Conservation (phyloP, 1,284 basidiomycete genomes). For the Pulchroboletus neoregius region DNA sequence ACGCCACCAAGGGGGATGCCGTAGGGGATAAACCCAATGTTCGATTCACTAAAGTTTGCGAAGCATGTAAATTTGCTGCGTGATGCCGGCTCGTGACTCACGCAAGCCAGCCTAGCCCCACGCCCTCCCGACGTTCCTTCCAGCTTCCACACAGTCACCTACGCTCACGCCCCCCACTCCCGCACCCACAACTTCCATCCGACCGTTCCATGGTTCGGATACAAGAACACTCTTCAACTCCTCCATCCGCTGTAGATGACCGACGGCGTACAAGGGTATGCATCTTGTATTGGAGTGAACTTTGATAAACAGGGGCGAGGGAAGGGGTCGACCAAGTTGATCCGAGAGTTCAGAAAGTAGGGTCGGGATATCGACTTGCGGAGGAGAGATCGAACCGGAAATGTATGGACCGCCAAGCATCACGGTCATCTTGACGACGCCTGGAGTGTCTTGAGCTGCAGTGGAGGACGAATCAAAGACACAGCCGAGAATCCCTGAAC, state of each 20-base stretch:
- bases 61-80: slow-evolving; percentile 15
- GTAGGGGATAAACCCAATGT: slow-evolving; percentile 1
- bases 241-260: slow-evolving; percentile 68
- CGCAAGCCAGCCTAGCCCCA: slow-evolving; percentile 34
- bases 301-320: slow-evolving; percentile 55
- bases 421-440: slow-evolving; percentile 71
- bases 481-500: slow-evolving; percentile 67
- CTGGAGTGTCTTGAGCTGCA: slow-evolving; percentile 58
- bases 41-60: slow-evolving; percentile 14
- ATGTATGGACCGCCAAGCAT: slow-evolving; percentile 83
- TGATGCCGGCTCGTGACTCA: slow-evolving; percentile 19
- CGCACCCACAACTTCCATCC: slow-evolving; percentile 77
- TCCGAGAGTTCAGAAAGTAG: slow-evolving; percentile 40
- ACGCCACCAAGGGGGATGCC: slow-evolving; percentile 10
- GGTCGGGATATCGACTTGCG: slow-evolving; percentile 29
- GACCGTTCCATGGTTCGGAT: slow-evolving; percentile 48
- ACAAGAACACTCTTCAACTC: slow-evolving; percentile 52
- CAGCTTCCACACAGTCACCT: slow-evolving; percentile 83
- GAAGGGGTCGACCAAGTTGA: slow-evolving; percentile 51
- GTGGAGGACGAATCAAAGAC: slow-evolving; percentile 83
- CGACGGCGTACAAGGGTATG: slow-evolving; percentile 80
- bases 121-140: slow-evolving; percentile 48
- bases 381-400: slow-evolving; percentile 6
- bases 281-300: slow-evolving; percentile 63
- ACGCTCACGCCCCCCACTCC: slow-evolving; percentile 89